Conservation (phyloP, 345 rosid species). For the Combretum micranthum region DNA sequence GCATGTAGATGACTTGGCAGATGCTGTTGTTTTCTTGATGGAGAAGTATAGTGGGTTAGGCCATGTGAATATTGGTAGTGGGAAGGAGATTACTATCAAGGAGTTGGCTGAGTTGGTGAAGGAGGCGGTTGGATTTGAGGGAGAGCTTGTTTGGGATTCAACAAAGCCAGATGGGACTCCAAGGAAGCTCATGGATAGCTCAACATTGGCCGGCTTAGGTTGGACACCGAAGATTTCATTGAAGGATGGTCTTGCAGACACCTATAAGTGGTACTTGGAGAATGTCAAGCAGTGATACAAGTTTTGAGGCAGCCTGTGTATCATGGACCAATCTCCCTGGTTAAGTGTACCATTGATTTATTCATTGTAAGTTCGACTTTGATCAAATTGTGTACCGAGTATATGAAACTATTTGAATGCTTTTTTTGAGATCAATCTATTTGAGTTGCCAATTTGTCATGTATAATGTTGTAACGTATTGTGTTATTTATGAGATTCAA, state of each 20-base stretch:
- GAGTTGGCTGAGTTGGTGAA: constrained; percentile 88
- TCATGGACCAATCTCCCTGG: too few relatives aligned
- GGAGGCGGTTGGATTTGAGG: constrained; percentile 82
- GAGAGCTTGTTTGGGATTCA: constrained; percentile 79
- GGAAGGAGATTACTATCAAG: constrained; percentile 83
- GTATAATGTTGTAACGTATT: too few relatives aligned
- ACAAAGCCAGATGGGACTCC: constrained; percentile 93
- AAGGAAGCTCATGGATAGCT: constrained; percentile 91
- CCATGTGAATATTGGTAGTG: constrained; percentile 90
- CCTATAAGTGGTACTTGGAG: constrained; percentile 85
- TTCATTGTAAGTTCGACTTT: too few relatives aligned
- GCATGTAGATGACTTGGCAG: constrained; percentile 95
- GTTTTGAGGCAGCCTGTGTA: too few relatives aligned
- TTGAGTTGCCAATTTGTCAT: too few relatives aligned
- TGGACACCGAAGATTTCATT: constrained; percentile 71
- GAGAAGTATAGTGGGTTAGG: constrained; percentile 66
- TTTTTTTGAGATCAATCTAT: too few relatives aligned
- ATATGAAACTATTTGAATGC: too few relatives aligned
- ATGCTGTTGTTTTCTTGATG: constrained; percentile 77
- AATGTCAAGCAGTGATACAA: constrained; percentile 37
- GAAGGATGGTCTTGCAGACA: constrained; percentile 70
- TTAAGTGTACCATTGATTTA: too few relatives aligned
- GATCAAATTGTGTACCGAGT: too few relatives aligned
- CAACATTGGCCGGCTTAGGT: constrained; percentile 67
- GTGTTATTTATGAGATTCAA: too few relatives aligned